Conservation (phyloP, 331 rosid species). For the Malus hybrid region DNA sequence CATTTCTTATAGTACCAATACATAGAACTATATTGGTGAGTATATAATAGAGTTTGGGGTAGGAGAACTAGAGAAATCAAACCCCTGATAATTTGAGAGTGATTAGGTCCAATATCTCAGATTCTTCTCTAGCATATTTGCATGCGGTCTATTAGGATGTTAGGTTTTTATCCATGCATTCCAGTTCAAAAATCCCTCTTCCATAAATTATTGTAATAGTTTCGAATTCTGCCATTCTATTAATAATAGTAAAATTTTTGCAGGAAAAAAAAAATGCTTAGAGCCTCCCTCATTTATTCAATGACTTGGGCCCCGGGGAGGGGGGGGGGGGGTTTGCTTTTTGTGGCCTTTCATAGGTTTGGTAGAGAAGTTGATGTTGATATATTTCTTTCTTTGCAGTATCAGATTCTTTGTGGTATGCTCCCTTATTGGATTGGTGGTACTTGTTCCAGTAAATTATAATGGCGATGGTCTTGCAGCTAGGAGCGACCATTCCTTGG, state of each 20-base stretch:
- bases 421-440: conserved; percentile 58
- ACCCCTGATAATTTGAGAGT: neutral
- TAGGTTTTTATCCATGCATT: too few species aligned
- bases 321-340: neutral
- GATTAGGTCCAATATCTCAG: neutral
- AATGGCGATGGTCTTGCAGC: conserved; percentile 14
- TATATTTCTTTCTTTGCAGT: conserved; percentile 26
- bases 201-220: too few species aligned
- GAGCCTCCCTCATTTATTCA: too few species aligned
- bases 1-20: too few species aligned
- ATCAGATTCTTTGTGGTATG: conserved; percentile 63
- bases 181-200: too few species aligned
- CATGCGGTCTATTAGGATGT: too few species aligned
- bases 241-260: too few species aligned
- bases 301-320: too few species aligned
- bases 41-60: neutral
- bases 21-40: too few species aligned
- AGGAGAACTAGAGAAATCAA: neutral
- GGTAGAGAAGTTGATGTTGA: neutral
- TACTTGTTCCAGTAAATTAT: conserved; percentile 69
- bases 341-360: neutral
- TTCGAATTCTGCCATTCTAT: too few species aligned
- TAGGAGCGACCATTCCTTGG: conserved; percentile 41
- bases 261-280: too few species aligned
- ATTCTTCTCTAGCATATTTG: neutral